Conservation (phyloP, 331 rosid species). For the Stylosanthes scabra region DNA sequence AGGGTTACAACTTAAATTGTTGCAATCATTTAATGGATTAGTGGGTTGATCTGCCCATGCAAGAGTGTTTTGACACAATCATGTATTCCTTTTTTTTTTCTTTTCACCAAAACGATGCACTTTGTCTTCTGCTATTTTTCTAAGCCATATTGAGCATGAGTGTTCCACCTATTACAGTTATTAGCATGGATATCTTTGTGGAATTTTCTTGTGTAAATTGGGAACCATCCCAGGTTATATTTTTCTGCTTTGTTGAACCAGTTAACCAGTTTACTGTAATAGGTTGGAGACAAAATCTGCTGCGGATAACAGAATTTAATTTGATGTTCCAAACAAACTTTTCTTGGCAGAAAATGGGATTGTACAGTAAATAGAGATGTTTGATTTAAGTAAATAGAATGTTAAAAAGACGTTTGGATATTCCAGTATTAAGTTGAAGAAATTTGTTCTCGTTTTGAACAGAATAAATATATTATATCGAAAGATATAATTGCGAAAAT, state of each 20-base stretch:
- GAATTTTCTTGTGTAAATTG: slow-evolving; percentile 34
- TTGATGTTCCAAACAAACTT: too few species aligned
- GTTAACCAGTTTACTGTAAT: not conserved
- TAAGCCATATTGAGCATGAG: slow-evolving; percentile 36
- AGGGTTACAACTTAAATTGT: slow-evolving; percentile 37
- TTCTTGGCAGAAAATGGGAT: too few species aligned
- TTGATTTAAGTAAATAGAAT: too few species aligned
- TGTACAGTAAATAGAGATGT: too few species aligned
- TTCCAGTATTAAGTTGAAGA: too few species aligned
- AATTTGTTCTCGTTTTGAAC: too few species aligned
- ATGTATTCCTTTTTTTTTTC: slow-evolving; percentile 37
- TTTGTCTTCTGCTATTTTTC: slow-evolving; percentile 15
- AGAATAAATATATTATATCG: too few species aligned
- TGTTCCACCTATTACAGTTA: slow-evolving; percentile 39
- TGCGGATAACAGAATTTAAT: not conserved
- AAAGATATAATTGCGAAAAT: too few species aligned
- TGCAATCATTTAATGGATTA: slow-evolving; percentile 43
- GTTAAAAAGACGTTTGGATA: too few species aligned
- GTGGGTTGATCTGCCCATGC: slow-evolving; percentile 35
- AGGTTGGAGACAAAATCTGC: not conserved
- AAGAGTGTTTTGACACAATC: slow-evolving; percentile 39
- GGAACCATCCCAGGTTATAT: slow-evolving; percentile 20
- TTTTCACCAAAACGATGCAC: slow-evolving; percentile 40
- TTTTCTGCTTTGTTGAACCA: not conserved
- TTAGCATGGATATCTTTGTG: slow-evolving; percentile 28